Evolutionary conservation across 805 yeast species (phyloP), one percentile per base, ranked within the genome.

Genomic region (Kuraishia hungarica): DNA sequence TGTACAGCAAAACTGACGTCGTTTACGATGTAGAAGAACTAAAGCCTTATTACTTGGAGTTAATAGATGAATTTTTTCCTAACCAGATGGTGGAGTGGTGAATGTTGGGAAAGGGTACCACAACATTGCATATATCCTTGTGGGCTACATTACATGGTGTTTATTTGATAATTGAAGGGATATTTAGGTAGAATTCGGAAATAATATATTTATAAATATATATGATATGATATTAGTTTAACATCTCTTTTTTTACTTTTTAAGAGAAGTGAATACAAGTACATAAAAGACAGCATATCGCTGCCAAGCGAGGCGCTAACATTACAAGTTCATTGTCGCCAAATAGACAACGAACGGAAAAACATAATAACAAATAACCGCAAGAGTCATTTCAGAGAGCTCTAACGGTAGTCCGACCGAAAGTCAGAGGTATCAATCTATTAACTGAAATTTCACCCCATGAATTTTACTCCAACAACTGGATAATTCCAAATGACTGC

Each of bases 401-500:
- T 13, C 43, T 7, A 15, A 17, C n/a, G 11, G 17, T 17, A 7
- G 43, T 35, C 43, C 43, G 43, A 35, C 43, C 5, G 5, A 35
- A 35, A 35, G 43, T 35, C 43, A 35, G 43, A 35, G 43, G 43
- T 35, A 35, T 35, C 43, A 35, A 13, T 35, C 43, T 35, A 35
- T 35, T 35, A 35, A 35, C 43, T 35, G 43, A 35, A 35, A 35
- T 13, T 35, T 35, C 17, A 22, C 24, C 49, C 24, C n/a, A 10
- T 47, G 48, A 20, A 17, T n/a, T 17, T 48, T n/a, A 49, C 47
- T 59, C 61, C 23, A 68, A 57, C 24, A 69, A 56, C 47, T 75
- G 67, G 56, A 80, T 74, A 59, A 82, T 74, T 64, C 97, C 97
- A 63, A 92, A 92, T 53, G 82, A 83, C 72, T 89, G 97, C 72